Percentiles rank a stretch among this genome's conserved stretches.
These are phyloP conservation scores for Colletotrichum graminicola DNA, from an alignment of 2,329 filamentous ascomycete species.

Conservation along the genomic window DNA sequence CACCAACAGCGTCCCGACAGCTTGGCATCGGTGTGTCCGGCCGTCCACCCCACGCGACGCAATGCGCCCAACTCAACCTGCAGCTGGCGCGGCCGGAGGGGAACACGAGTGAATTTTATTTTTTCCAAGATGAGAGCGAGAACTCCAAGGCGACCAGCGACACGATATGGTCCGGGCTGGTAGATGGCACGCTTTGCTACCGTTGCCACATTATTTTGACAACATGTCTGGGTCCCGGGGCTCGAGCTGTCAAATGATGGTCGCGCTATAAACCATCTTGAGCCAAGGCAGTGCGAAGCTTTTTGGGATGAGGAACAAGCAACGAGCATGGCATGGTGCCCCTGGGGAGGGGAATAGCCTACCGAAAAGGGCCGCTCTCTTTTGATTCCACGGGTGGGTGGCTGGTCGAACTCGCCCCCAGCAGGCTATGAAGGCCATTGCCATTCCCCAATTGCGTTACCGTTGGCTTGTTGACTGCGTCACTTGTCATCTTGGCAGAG, in stretches of 20 bases:
- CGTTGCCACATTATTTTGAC: slow-evolving; percentile 31
- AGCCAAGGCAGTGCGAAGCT: slow-evolving; percentile 38
- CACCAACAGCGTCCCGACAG: slow-evolving; percentile 3
- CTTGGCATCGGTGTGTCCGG: slow-evolving; percentile 21
- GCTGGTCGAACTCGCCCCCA: neutral
- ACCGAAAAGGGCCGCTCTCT: too few relatives aligned
- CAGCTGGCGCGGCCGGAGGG: neutral
- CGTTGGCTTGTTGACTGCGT: slow-evolving; percentile 15
- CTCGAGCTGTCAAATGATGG: neutral
- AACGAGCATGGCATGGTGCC: slow-evolving; percentile 26
- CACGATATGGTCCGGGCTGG: neutral
- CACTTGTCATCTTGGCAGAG: slow-evolving; percentile 36
- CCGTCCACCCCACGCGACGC: neutral
- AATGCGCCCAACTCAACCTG: neutral
- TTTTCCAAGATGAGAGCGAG: neutral
- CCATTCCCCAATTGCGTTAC: slow-evolving; percentile 37
- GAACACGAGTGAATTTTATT: neutral
- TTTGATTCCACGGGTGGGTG: slow-evolving; percentile 6
- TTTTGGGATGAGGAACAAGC: slow-evolving; percentile 27
- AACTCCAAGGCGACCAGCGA: neutral
- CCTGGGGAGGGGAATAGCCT: neutral
- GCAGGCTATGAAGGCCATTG: slow-evolving; percentile 12
- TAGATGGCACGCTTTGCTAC: slow-evolving; percentile 29
- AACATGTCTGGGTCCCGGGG: slow-evolving; percentile 1
- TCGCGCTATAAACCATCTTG: neutral